Base-by-base conservation (phyloP, 352 stramenopile genomes). In the Pythium grandisporangium region DNA sequence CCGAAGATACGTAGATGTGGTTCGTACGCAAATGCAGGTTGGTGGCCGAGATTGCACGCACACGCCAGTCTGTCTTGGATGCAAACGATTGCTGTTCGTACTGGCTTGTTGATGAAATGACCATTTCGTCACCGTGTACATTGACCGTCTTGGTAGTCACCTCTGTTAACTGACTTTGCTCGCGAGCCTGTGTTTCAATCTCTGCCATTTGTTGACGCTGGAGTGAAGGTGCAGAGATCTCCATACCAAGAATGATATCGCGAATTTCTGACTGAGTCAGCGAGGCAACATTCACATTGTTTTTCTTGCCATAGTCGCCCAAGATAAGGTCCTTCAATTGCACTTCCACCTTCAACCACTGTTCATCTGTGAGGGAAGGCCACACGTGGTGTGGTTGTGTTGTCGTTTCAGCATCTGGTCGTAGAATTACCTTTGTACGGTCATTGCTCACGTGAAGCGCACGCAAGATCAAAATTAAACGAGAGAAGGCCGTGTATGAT, bases 181-280 rank as follows among this genome's bases (percentile, higher is more conserved):
- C 96, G 24, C 95, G 80, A 17, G 95, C 90, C 56, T 99, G 95
- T 61, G 98, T 96, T 70, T 99, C 97, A 43, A 99, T 98, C 71
- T 99, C 97, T 2, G 96, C 96, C 39, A 99, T 96, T 63, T 99
- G 96, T 61, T 99, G 96, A 5, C 97, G 84, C 56, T 99, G 97
- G 42, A 99, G 75, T 20, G 95, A 99, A 34, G 97, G 97, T 37
- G 97, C 95, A 25, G 96, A 96, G 55, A 99, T 99, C 66, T 99
- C 96, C 96, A 99, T 99, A 48, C 97, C 97, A 24, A 99, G 63
- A 65, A 99, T 99, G 54, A 99, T 99, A 59, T 99, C 97, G 42
- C 97, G 88, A 41, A 99, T 99, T 67, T 99, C 97, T 36, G 90
- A 98, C 56, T 99, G 95, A 2, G 97, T 99, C 48, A 99, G 71